phyloP scores from a whole-genome alignment of 139 green algal species.

The Micractinium sp. region DNA sequence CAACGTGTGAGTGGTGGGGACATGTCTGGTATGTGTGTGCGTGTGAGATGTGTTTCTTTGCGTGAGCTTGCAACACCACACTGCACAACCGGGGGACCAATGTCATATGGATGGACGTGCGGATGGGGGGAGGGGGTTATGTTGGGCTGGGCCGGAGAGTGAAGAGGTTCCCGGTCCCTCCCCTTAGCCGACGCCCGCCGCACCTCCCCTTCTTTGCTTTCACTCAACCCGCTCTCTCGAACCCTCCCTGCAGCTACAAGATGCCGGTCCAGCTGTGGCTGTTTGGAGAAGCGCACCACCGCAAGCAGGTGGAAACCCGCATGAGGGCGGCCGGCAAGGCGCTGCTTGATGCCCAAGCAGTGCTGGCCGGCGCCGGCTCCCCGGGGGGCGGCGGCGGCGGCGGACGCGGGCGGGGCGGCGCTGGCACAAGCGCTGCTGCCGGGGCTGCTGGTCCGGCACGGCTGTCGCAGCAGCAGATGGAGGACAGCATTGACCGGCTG shows the following conservation, averaged over 20 bases:
- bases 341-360: neutral
- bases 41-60: too few relatives aligned
- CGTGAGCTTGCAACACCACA: too few relatives aligned
- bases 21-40: too few relatives aligned
- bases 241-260: constrained; percentile 30
- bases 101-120: too few relatives aligned
- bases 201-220: neutral
- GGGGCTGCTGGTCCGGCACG: neutral
- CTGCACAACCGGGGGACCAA: too few relatives aligned
- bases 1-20: neutral
- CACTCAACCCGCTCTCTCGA: neutral
- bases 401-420: neutral
- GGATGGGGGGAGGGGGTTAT: too few relatives aligned
- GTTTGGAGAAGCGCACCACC: constrained; percentile 15
- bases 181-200: neutral
- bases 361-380: neutral
- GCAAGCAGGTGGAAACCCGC: neutral
- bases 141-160: neutral
- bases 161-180: too few relatives aligned
- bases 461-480: constrained; percentile 30
- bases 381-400: neutral
- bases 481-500: constrained; percentile 43
- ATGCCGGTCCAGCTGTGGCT: constrained; percentile 40
- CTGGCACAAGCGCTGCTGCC: neutral
- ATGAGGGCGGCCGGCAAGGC: neutral